These are phyloP conservation scores for Boletus bicolor DNA, from an alignment of 768 basidiomycete genomes.

Conservation along the genomic window DNA sequence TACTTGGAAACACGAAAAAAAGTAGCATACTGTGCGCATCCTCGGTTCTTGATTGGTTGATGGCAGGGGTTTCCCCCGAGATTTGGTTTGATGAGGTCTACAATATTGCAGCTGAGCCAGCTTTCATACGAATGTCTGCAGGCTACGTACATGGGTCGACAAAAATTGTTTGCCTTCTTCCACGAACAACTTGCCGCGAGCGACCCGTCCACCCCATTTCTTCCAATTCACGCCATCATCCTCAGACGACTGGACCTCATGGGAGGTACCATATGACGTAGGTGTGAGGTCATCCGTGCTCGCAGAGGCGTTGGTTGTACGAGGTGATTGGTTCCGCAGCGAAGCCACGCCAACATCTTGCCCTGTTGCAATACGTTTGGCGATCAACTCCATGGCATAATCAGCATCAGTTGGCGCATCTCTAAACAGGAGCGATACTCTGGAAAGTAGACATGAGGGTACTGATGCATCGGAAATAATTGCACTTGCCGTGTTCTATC, in stretches of 20 bases:
- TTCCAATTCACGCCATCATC: slow-evolving; percentile 45
- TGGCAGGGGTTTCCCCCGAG: not conserved
- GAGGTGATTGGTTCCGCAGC: slow-evolving; percentile 18
- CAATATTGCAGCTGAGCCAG: not conserved
- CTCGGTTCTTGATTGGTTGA: slow-evolving; percentile 5
- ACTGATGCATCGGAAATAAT: not conserved
- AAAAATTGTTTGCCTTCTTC: slow-evolving; percentile 42
- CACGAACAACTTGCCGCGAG: slow-evolving; percentile 43
- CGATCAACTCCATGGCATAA: slow-evolving; percentile 67
- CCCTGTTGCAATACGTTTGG: slow-evolving; percentile 55
- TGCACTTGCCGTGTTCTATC: slow-evolving; percentile 45
- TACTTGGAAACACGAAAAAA: not conserved
- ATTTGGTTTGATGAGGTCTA: slow-evolving; percentile 10
- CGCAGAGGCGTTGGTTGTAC: slow-evolving; percentile 11
- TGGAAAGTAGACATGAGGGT: slow-evolving; percentile 21
- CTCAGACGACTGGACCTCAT: slow-evolving; percentile 2
- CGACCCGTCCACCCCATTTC: slow-evolving; percentile 51
- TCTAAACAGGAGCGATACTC: slow-evolving; percentile 44
- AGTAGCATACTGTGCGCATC: slow-evolving; percentile 36
- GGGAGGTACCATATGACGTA: not conserved
- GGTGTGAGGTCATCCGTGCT: slow-evolving; percentile 3
- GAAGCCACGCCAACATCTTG: slow-evolving; percentile 41
- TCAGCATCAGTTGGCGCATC: slow-evolving; percentile 67
- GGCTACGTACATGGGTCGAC: slow-evolving; percentile 33
- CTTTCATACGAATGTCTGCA: slow-evolving; percentile 12